phyloP scores from a whole-genome alignment of 2,329 filamentous ascomycete genomes.

The Sarocladium brachiariae region DNA sequence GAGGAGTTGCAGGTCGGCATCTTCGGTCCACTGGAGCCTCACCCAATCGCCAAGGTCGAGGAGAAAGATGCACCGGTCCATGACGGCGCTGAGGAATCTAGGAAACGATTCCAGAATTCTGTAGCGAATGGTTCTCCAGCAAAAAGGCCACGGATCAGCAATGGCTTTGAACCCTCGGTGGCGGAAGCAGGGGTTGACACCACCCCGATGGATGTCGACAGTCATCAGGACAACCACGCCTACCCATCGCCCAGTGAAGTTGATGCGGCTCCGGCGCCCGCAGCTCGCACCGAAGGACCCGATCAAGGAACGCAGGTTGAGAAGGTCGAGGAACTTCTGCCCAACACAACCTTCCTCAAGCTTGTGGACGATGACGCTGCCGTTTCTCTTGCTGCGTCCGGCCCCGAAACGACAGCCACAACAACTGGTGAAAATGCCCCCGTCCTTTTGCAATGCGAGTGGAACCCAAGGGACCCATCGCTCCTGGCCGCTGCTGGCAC shows the following conservation, averaged over 20 bases:
- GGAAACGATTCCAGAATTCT: conserved; percentile 43
- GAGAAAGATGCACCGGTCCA: conserved; percentile 29
- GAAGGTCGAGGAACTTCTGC: conserved; percentile 53
- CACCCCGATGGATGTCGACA: conserved; percentile 56
- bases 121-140: conserved; percentile 48
- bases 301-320: conserved; percentile 59
- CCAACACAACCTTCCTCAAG: conserved; percentile 54
- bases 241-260: conserved; percentile 56
- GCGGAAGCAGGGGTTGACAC: conserved; percentile 30
- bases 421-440: conserved; percentile 43
- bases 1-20: conserved; percentile 44
- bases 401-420: conserved; percentile 25
- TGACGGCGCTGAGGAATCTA: conserved; percentile 32
- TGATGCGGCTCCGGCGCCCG: conserved; percentile 46
- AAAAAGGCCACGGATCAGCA: conserved; percentile 55
- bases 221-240: conserved; percentile 47
- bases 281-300: conserved; percentile 51
- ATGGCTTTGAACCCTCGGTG: conserved; percentile 51
- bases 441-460: conserved; percentile 62
- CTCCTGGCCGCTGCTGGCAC: conserved; percentile 62
- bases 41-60: conserved; percentile 35
- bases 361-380: conserved; percentile 35
- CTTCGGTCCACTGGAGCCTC: conserved; percentile 48
- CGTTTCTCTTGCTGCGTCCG: conserved; percentile 12
- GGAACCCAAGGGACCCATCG: conserved; percentile 58